Evolutionary conservation across 768 basidiomycete genomes (phyloP).

Genomic region (Strobilomyces dryophilus): DNA sequence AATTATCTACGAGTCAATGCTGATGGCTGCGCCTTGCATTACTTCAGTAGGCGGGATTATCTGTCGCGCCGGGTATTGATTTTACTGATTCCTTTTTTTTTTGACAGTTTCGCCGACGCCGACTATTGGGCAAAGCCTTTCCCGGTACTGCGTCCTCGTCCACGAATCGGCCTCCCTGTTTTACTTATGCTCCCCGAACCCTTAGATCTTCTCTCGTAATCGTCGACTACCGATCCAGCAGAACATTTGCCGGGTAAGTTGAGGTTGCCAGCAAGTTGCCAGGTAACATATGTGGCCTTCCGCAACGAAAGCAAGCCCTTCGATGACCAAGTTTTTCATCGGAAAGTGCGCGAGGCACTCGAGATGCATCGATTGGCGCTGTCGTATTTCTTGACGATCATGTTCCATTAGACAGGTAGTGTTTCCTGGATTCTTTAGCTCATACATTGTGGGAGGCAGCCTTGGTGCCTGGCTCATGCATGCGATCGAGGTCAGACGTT

Average conservation of each 20-base stretch:
- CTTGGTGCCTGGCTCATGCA: slow-evolving; percentile 1
- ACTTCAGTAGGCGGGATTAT: slow-evolving; percentile 22
- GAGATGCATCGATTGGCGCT: background rate
- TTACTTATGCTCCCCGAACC: background rate
- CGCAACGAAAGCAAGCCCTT: background rate
- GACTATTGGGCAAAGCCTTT: background rate
- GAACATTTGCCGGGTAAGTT: background rate
- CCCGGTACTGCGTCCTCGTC: background rate
- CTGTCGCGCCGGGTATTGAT: slow-evolving; percentile 1
- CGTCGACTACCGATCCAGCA: background rate
- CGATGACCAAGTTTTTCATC: background rate
- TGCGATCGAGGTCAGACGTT: background rate
- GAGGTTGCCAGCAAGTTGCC: slow-evolving; percentile 5
- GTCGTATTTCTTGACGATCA: background rate
- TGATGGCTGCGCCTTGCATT: slow-evolving; percentile 1
- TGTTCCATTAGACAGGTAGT: slow-evolving; percentile 2
- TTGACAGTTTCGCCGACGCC: slow-evolving; percentile 1
- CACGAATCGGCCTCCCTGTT: background rate
- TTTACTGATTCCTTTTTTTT: slow-evolving; percentile 14
- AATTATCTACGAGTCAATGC: slow-evolving; percentile 11
- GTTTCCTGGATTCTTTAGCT: background rate
- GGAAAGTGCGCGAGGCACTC: slow-evolving; percentile 3
- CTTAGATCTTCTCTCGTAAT: background rate
- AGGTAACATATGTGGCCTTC: slow-evolving; percentile 2
- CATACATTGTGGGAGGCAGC: slow-evolving; percentile 7